Base-by-base conservation (phyloP, 495 filamentous ascomycete species). In the Talaromyces trachyspermus region DNA sequence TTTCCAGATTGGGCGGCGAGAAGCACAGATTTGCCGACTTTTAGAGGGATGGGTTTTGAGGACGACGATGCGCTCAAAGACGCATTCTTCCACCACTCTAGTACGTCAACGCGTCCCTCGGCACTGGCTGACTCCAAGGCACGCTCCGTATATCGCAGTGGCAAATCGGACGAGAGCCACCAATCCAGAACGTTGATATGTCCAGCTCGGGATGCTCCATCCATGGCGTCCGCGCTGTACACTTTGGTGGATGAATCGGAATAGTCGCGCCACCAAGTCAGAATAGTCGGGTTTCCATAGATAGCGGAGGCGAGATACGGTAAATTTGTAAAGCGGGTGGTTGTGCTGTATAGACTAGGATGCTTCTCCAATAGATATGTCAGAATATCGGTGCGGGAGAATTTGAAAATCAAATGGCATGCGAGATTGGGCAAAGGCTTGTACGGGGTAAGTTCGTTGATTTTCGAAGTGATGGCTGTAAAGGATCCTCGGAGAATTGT, bases 351-450 rank as follows among this genome's bases (percentile, higher is more conserved):
- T 4, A 95, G 76, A 49, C 87, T 82, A 38, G 83, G 80, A 51
- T 85, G 77, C 43, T 86, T 74, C 25, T 79, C 73, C 53, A 89
- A 86, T n/a, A 96, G 75, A 59, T 88, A 88, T 9, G 78, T 76
- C 15, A 96, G 80, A 11, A 95, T 76, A 23, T 83, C 77, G 14
- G 79, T 85, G 49, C 87, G 81, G 5, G 80, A 84, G 57, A 95
- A 96, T 53, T 91, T 91, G 68, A 95, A 85, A 54, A 95, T 88
- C 20, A 94, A 78, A 53, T 91, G 87, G 49, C 90, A 86, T 30
- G 85, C 85, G 1, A 89, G 71, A 24, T 83, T 82, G 4, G 88
- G 91, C 20, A 95, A 68, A 43, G 81, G 86, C 46, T 79, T 79
- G 48, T 86, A 85, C 2, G 77, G 70, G 11, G 83, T 74, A 1